phyloP scores from a whole-genome alignment of 495 filamentous ascomycete species.

The Aspergillus homomorphus region DNA sequence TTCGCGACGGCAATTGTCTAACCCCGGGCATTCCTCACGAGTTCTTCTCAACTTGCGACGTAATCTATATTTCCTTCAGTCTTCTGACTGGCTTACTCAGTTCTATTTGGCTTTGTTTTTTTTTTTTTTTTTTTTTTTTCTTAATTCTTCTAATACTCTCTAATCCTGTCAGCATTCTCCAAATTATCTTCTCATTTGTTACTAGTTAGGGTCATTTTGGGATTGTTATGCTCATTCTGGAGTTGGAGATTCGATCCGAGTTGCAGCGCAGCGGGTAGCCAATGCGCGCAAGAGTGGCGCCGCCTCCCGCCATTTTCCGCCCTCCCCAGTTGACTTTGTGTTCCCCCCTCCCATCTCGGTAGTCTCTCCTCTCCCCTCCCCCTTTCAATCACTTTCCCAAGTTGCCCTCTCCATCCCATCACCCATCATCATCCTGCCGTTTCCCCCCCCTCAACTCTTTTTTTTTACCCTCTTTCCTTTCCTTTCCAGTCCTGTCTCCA shows the following conservation, averaged over 20 bases:
- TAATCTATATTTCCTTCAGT: background rate
- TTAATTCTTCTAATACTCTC: background rate
- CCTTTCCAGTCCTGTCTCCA: conserved; percentile 19
- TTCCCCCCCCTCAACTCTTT: conserved; percentile 7
- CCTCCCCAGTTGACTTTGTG: background rate
- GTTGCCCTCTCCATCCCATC: conserved; percentile 12
- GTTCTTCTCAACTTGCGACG: background rate
- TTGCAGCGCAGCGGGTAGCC: background rate
- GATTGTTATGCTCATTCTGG: background rate
- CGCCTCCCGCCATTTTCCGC: background rate
- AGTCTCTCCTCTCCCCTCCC: background rate
- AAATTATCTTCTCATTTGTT: background rate
- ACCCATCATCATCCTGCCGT: conserved; percentile 10
- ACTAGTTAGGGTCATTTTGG: background rate
- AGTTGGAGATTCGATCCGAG: background rate
- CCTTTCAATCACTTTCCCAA: conserved; percentile 13
- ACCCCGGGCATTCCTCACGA: background rate
- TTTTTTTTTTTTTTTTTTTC: conserved; percentile 4
- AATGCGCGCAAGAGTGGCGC: background rate
- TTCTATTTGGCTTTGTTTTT: background rate
- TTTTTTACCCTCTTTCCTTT: conserved; percentile 11
- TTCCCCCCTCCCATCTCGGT: background rate
- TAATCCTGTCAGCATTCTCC: background rate
- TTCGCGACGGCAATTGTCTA: background rate
- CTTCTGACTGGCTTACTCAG: background rate